Conservation (phyloP, 2,329 filamentous ascomycete genomes). For the Colletotrichum destructivum region DNA sequence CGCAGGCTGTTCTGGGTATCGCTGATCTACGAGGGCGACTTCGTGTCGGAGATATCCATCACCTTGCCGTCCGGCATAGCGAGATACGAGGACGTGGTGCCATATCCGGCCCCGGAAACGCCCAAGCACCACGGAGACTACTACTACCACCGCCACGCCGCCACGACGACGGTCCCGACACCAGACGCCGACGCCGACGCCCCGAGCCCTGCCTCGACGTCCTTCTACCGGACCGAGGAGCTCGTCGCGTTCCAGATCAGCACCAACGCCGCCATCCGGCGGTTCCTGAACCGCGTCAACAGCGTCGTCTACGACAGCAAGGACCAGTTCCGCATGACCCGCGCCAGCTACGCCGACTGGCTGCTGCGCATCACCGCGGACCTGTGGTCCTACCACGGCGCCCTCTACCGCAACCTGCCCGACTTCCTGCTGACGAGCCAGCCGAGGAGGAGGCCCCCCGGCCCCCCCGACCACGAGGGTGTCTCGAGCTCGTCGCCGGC, state of each 20-base stretch:
- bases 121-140: slow-evolving; percentile 13
- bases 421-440: slow-evolving; percentile 45
- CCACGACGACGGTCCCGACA: background rate
- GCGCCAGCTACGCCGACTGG: slow-evolving; percentile 47
- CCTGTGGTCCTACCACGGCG: slow-evolving; percentile 47
- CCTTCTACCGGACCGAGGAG: slow-evolving; percentile 43
- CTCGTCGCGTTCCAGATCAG: slow-evolving; percentile 51
- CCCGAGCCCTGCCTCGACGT: slow-evolving; percentile 8
- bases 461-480: background rate
- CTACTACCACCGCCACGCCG: too few species aligned
- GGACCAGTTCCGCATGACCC: slow-evolving; percentile 45
- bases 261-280: slow-evolving; percentile 50
- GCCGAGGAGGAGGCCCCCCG: background rate
- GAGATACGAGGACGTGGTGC: slow-evolving; percentile 48
- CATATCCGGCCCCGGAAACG: slow-evolving; percentile 43
- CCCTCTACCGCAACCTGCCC: slow-evolving; percentile 49
- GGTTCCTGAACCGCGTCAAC: slow-evolving; percentile 50
- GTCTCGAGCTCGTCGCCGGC: slow-evolving; percentile 3
- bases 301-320: slow-evolving; percentile 50
- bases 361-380: slow-evolving; percentile 47
- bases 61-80: slow-evolving; percentile 49
- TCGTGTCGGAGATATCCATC: slow-evolving; percentile 49
- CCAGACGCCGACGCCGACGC: background rate
- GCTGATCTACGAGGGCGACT: slow-evolving; percentile 51
- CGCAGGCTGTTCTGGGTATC: slow-evolving; percentile 49